These are phyloP conservation scores for Pyrenochaeta sp. DNA, from an alignment of 2,329 filamentous ascomycete species.

Conservation along the genomic window DNA sequence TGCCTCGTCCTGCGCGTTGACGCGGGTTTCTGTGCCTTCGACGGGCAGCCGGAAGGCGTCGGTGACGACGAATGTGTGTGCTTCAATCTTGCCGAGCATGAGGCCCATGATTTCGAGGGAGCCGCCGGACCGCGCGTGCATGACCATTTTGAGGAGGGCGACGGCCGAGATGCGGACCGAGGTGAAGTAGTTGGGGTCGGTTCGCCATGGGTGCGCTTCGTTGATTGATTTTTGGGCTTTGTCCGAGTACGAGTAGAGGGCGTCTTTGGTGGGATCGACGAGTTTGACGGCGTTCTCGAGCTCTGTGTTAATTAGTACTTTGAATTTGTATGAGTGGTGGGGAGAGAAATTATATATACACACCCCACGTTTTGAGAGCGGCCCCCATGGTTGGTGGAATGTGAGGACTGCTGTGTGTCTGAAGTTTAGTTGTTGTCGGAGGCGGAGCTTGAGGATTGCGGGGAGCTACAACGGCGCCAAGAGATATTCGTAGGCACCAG, in stretches of 20 bases:
- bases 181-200: constrained; percentile 87
- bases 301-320: constrained; percentile 63
- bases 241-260: constrained; percentile 84
- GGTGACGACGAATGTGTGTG: constrained; percentile 87
- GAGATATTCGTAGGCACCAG: constrained; percentile 33
- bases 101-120: constrained; percentile 95
- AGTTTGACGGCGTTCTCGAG: constrained; percentile 83
- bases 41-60: constrained; percentile 94
- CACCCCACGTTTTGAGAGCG: constrained; percentile 49
- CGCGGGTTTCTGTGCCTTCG: constrained; percentile 96
- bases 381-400: constrained; percentile 38
- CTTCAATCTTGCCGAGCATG: constrained; percentile 93
- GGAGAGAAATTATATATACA: constrained; percentile 6
- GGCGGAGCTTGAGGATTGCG: constrained; percentile 25
- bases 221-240: constrained; percentile 72
- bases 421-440: constrained; percentile 14
- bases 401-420: constrained; percentile 8
- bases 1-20: constrained; percentile 94
- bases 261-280: constrained; percentile 85
- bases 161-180: constrained; percentile 91
- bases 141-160: constrained; percentile 97
- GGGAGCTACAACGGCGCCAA: constrained; percentile 37
- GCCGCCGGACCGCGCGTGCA: constrained; percentile 96
- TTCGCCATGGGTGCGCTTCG: constrained; percentile 74
- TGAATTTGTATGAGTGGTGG: not conserved